Evolutionary conservation across 2,329 filamentous ascomycete genomes (phyloP), one percentile per base, ranked within the genome.

Genomic region (Exophiala viscosa): DNA sequence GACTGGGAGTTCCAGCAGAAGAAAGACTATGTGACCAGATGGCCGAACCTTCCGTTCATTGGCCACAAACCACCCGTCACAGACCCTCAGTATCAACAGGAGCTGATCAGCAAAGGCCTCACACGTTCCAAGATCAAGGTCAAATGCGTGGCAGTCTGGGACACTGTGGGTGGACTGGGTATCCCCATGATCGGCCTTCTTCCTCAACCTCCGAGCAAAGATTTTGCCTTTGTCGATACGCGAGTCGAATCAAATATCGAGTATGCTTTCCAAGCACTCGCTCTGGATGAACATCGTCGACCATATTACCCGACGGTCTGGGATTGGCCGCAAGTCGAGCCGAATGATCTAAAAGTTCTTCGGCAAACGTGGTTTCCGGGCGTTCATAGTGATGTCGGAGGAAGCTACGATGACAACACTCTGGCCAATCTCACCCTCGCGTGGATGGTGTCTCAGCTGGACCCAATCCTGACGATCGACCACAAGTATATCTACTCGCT

Each of bases 281-380:
- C 66, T 2, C 54, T 68, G 3, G 65, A 69, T 34, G 66, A 69
- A 50, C 60, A 63, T 31, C 61, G 66, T 38, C 58, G 62, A 10
- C 60, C 65, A 1, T 69, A 65, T n/a, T 60, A 62, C 2, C 66
- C 66, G 2, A 64, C 65, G 5, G 47, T 68, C 11, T 68, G 66
- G 66, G 59, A 67, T 48, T 63, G 65, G 44, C 65, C 66, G 13
- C 48, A 49, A 2, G 59, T 59, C 65, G n/a, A 65, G 60, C 52
- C 57, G 5, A 60, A 64, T 58, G 56, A 59, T 23, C 54, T 59
- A 20, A 54, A 54, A 13, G 62, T 66, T 5, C 63, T 76, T 5
- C 71, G 70, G 47, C 74, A 76, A 65, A 67, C 69, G 42, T 77
- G 73, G 74, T 76, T 76, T 59, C 73, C 73, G 3, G 74, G 75